A percentile compares a stretch with the other conserved stretches of the same genome.
Evolutionary conservation across 306 rosid genomes (phyloP).

Genomic region (Cicer arietinum): DNA sequence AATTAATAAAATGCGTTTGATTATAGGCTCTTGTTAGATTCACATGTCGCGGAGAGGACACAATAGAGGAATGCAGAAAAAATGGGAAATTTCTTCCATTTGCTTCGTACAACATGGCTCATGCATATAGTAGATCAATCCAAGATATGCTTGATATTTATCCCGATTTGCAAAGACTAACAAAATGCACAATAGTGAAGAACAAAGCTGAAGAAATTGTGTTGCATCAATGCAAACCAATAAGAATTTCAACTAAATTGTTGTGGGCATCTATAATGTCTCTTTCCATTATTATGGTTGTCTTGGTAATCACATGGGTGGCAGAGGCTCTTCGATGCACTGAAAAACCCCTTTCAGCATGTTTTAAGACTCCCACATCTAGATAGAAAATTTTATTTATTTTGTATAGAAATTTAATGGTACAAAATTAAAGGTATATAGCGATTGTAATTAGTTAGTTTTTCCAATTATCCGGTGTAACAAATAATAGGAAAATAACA

Average conservation of each 20-base stretch:
- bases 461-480: constrained; percentile 18
- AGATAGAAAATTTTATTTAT: constrained; percentile 34
- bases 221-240: constrained; percentile 67
- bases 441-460: background rate
- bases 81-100: constrained; percentile 56
- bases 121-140: constrained; percentile 62
- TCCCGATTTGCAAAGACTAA: constrained; percentile 65
- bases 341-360: constrained; percentile 43
- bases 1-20: background rate
- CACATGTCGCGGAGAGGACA: constrained; percentile 47
- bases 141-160: constrained; percentile 65
- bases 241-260: constrained; percentile 46
- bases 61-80: constrained; percentile 48
- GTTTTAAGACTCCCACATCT: constrained; percentile 35
- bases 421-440: background rate
- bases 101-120: constrained; percentile 59
- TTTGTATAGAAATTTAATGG: constrained; percentile 10
- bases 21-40: constrained; percentile 55
- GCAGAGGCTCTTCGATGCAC: constrained; percentile 52
- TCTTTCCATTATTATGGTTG: constrained; percentile 66
- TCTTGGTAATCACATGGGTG: constrained; percentile 55
- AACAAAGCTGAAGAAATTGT: constrained; percentile 56
- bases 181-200: constrained; percentile 61
- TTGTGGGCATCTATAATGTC: constrained; percentile 62
- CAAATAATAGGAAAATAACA: constrained; percentile 14